These are phyloP conservation scores for Phytophthora quininea DNA, from an alignment of 352 stramenopile species.

Conservation along the genomic window DNA sequence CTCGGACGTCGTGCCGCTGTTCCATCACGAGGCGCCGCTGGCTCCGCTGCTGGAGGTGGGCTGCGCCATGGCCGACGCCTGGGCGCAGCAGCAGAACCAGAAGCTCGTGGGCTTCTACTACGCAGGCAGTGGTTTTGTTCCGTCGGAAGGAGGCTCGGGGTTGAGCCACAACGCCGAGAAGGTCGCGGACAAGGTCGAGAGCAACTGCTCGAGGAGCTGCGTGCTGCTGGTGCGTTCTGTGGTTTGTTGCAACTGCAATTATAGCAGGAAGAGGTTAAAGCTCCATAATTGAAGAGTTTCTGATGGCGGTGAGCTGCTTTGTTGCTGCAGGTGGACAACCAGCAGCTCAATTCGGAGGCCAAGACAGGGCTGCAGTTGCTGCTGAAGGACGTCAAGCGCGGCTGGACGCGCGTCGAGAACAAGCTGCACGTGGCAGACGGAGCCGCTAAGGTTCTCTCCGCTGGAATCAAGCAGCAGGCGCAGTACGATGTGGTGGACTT, in stretches of 20 bases:
- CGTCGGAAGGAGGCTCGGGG: conserved; percentile 35
- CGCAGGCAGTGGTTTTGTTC: conserved; percentile 39
- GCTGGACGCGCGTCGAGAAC: conserved; percentile 74
- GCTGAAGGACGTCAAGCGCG: conserved; percentile 83
- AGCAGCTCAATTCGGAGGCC: conserved; percentile 58
- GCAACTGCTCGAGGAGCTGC: conserved; percentile 71
- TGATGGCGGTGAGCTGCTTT: conserved; percentile 16
- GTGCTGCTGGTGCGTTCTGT: conserved; percentile 53
- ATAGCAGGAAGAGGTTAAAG: background rate
- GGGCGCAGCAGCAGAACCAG: conserved; percentile 42
- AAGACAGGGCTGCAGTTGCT: conserved; percentile 69
- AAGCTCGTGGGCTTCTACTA: conserved; percentile 79
- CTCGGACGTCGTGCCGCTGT: conserved; percentile 73
- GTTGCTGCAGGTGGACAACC: conserved; percentile 47
- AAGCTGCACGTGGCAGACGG: conserved; percentile 57
- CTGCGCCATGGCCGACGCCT: conserved; percentile 72
- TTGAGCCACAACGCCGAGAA: conserved; percentile 68
- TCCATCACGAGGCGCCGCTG: conserved; percentile 77
- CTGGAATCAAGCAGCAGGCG: conserved; percentile 55
- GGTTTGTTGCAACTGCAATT: background rate
- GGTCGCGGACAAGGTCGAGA: conserved; percentile 69
- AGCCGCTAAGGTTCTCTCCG: conserved; percentile 45
- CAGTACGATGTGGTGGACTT: conserved; percentile 67
- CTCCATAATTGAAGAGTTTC: background rate
- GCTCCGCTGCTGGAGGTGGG: conserved; percentile 69